Evolutionary conservation across 2,329 filamentous ascomycete species (phyloP).

Genomic region (Acrocalymma vagum): DNA sequence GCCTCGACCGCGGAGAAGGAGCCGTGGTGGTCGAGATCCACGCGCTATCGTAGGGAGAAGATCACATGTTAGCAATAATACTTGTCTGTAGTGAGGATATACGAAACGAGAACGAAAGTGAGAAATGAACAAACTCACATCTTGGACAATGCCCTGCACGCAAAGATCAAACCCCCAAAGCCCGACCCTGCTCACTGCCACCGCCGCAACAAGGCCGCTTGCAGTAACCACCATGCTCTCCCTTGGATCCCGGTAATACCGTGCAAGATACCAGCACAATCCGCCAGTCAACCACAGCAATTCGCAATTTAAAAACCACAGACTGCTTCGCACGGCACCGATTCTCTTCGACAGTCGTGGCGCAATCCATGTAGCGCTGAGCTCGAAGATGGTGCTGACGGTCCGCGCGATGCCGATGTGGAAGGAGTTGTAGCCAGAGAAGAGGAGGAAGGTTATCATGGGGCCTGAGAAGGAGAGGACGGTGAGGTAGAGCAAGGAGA

Average conservation of each 20-base stretch:
- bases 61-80: no score
- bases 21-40: no score
- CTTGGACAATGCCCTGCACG: constrained; percentile 57
- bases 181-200: constrained; percentile 52
- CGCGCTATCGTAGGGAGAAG: no score
- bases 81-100: no score
- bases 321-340: constrained; percentile 66
- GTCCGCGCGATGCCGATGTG: constrained; percentile 64
- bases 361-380: constrained; percentile 68
- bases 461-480: constrained; percentile 57
- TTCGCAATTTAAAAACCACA: constrained; percentile 78
- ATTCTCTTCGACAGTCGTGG: constrained; percentile 63
- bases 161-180: constrained; percentile 59
- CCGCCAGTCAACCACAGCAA: constrained; percentile 48
- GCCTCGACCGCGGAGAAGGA: constrained; percentile 74
- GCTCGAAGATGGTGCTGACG: constrained; percentile 63
- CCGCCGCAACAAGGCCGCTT: constrained; percentile 45
- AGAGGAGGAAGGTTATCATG: constrained; percentile 71
- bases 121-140: no score
- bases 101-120: no score
- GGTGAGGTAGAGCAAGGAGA: constrained; percentile 68
- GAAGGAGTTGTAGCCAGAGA: constrained; percentile 60
- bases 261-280: no score
- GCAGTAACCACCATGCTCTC: constrained; percentile 29
- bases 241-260: no score